Evolutionary conservation across 768 basidiomycete species (phyloP).

Genomic region (Kwoniella shandongensis): DNA sequence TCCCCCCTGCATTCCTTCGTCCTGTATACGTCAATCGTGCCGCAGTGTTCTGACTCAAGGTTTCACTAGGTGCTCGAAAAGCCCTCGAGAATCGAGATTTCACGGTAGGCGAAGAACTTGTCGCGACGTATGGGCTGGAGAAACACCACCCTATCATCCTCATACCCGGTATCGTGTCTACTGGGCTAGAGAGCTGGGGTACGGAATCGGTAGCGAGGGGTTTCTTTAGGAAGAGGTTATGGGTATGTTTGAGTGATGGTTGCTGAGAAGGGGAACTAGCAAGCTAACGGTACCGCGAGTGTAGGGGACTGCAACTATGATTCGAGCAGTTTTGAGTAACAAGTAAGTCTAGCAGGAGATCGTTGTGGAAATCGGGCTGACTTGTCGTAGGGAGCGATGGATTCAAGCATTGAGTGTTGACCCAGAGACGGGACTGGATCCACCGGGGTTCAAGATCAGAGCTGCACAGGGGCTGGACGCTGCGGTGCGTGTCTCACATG

Average conservation of each 20-base stretch:
- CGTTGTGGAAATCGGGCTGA: conserved; percentile 2
- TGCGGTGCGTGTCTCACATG: conserved; percentile 62
- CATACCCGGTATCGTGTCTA: conserved; percentile 87
- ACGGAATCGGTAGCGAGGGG: conserved; percentile 77
- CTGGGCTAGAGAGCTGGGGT: conserved; percentile 92
- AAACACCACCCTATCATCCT: conserved; percentile 78
- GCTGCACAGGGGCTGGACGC: conserved; percentile 91
- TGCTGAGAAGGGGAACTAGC: background rate
- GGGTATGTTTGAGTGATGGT: conserved; percentile 59
- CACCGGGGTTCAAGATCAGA: conserved; percentile 76
- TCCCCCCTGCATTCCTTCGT: background rate
- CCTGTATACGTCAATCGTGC: no score
- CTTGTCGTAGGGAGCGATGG: conserved; percentile 64
- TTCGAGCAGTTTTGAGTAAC: conserved; percentile 65
- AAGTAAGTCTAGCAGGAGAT: conserved; percentile 55
- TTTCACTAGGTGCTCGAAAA: conserved; percentile 39
- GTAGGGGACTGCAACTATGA: conserved; percentile 51
- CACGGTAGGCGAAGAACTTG: conserved; percentile 44
- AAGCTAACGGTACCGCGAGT: conserved; percentile 11
- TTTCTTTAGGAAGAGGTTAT: conserved; percentile 85
- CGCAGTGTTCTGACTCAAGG: no score
- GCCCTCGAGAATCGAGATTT: conserved; percentile 51
- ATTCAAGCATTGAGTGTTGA: conserved; percentile 87
- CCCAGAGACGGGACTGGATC: conserved; percentile 85
- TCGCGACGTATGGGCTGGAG: conserved; percentile 48